Evolutionary conservation across 768 basidiomycete genomes (phyloP).

Genomic region (Cystofilobasidium ferigula): DNA sequence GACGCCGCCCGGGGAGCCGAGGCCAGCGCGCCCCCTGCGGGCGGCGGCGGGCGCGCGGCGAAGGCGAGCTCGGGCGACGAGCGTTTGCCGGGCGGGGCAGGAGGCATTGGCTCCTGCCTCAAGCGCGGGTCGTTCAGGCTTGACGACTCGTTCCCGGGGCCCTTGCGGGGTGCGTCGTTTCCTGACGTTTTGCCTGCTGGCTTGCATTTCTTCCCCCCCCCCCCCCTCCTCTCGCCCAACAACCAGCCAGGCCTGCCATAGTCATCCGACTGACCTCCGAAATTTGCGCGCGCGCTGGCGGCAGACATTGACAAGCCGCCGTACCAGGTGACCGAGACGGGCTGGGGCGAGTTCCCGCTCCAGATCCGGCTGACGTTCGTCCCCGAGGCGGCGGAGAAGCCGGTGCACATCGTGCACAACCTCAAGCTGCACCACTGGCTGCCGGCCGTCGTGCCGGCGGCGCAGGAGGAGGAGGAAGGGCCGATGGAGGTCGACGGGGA

Average conservation of each 20-base stretch:
- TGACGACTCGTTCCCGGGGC: conserved; percentile 90
- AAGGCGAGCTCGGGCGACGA: conserved; percentile 48
- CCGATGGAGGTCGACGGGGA: conserved; percentile 9
- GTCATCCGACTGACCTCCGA: too few relatives aligned
- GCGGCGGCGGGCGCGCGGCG: conserved; percentile 41
- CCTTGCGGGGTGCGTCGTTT: conserved; percentile 61
- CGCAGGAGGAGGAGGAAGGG: background rate
- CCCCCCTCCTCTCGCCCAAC: too few relatives aligned
- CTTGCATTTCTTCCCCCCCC: too few relatives aligned
- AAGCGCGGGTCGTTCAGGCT: conserved; percentile 95
- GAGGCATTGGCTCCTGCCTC: conserved; percentile 81
- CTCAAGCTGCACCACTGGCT: conserved; percentile 71
- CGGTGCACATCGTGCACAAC: conserved; percentile 76
- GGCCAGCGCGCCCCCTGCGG: background rate
- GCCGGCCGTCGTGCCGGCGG: conserved; percentile 1
- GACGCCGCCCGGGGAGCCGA: conserved; percentile 49
- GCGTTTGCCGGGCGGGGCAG: conserved; percentile 57
- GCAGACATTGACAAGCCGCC: conserved; percentile 84
- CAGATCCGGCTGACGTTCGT: conserved; percentile 83
- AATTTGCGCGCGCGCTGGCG: background rate
- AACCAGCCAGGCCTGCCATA: too few relatives aligned
- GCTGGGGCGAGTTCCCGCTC: conserved; percentile 99
- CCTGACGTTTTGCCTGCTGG: background rate
- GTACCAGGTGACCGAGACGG: conserved; percentile 91
- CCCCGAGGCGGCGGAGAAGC: conserved; percentile 79